Evolutionary conservation across 306 rosid species (phyloP).

Genomic region (Fagus crenata): DNA sequence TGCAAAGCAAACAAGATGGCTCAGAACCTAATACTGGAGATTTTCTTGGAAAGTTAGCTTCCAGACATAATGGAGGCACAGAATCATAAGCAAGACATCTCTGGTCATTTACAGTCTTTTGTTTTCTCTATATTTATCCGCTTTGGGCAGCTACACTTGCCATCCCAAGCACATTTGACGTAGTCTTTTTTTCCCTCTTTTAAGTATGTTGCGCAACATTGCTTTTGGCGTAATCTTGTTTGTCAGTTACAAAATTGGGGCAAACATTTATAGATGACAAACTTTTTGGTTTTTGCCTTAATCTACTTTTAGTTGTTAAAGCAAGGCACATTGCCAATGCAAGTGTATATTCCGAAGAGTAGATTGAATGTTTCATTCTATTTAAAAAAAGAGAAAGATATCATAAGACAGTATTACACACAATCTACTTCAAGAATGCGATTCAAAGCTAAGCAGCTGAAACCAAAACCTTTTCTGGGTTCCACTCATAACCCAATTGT

Average conservation of each 20-base stretch:
- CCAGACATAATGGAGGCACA: slow-evolving; percentile 11
- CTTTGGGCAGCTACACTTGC: background rate
- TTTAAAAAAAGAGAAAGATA: too few species aligned
- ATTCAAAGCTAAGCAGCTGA: too few species aligned
- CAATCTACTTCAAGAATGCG: too few species aligned
- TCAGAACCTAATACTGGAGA: slow-evolving; percentile 37
- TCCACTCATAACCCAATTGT: too few species aligned
- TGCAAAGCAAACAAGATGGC: slow-evolving; percentile 40
- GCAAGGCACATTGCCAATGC: background rate
- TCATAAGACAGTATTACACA: too few species aligned
- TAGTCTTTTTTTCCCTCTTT: background rate
- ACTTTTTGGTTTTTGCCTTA: background rate
- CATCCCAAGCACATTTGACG: background rate
- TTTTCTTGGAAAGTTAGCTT: slow-evolving; percentile 30
- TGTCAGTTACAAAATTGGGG: background rate
- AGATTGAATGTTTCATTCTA: too few species aligned
- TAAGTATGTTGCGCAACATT: background rate
- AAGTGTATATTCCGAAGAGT: background rate
- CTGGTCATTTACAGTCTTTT: background rate
- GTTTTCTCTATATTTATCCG: background rate
- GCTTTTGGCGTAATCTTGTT: background rate
- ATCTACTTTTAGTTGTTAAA: background rate
- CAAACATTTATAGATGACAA: background rate
- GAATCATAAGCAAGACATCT: slow-evolving; percentile 4
- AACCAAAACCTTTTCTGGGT: too few species aligned